A percentile compares a stretch with the other conserved stretches of the same genome.
These are phyloP conservation scores for Magnusiomyces tetraspermus DNA, from an alignment of 1,139 yeast genomes.

Conservation along the genomic window DNA sequence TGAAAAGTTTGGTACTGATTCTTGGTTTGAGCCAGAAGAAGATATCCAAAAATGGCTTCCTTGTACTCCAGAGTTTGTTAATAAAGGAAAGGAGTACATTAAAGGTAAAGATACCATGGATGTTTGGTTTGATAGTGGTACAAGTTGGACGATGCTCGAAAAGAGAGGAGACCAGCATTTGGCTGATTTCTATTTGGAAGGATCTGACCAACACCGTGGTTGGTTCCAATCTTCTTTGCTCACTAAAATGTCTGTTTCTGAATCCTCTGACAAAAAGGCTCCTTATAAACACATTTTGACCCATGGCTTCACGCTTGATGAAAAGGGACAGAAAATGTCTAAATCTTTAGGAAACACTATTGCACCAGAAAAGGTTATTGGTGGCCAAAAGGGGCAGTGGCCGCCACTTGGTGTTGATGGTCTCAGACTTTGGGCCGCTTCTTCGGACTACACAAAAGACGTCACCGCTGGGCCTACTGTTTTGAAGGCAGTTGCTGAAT, in stretches of 20 bases:
- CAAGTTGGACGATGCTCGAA: slow-evolving; percentile 71
- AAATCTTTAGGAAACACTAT: slow-evolving; percentile 82
- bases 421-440: slow-evolving; percentile 81
- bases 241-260: slow-evolving; percentile 52
- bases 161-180: slow-evolving; percentile 29
- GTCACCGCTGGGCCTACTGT: slow-evolving; percentile 66
- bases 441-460: slow-evolving; percentile 76
- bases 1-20: slow-evolving; percentile 52
- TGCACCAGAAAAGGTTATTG: slow-evolving; percentile 56
- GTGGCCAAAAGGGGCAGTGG: slow-evolving; percentile 50
- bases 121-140: slow-evolving; percentile 98
- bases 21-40: slow-evolving; percentile 61
- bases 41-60: slow-evolving; percentile 69
- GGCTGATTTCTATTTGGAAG: slow-evolving; percentile 83
- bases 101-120: slow-evolving; percentile 92
- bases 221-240: slow-evolving; percentile 95
- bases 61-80: slow-evolving; percentile 27
- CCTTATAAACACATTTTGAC: slow-evolving; percentile 76
- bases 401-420: slow-evolving; percentile 90
- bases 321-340: slow-evolving; percentile 83
- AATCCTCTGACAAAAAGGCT: slow-evolving; percentile 31
- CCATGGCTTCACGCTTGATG: slow-evolving; percentile 89
- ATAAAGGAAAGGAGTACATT: slow-evolving; percentile 36
- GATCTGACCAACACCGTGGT: slow-evolving; percentile 96
- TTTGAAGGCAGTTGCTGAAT: slow-evolving; percentile 65